phyloP scores from a whole-genome alignment of 2,329 filamentous ascomycete genomes.

The Elsinoe australis region DNA sequence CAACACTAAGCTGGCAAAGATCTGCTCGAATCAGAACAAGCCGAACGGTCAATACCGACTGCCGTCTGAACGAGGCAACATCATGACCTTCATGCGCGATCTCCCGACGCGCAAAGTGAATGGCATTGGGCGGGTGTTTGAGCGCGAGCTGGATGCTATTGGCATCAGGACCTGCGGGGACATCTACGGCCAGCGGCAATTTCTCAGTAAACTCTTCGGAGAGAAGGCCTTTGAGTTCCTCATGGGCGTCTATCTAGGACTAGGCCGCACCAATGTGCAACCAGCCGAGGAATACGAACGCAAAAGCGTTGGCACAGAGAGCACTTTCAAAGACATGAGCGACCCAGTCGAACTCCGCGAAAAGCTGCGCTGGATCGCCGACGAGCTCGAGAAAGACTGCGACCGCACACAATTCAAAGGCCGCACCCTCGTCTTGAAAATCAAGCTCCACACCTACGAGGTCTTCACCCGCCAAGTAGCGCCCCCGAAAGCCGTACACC shows the following conservation, averaged over 20 bases:
- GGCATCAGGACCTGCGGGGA: conserved; percentile 85
- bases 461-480: conserved; percentile 76
- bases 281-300: conserved; percentile 84
- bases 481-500: conserved; percentile 61
- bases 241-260: conserved; percentile 72
- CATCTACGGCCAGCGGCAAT: conserved; percentile 67
- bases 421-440: conserved; percentile 81
- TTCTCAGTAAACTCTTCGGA: conserved; percentile 71
- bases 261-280: conserved; percentile 76
- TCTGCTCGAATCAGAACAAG: conserved; percentile 92
- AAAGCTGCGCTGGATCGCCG: conserved; percentile 72
- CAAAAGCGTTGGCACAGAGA: conserved; percentile 90
- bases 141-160: conserved; percentile 80
- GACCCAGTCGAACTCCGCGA: conserved; percentile 60
- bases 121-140: conserved; percentile 87
- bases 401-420: conserved; percentile 74
- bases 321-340: conserved; percentile 76
- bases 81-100: conserved; percentile 78
- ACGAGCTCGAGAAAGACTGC: conserved; percentile 82
- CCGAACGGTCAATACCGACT: conserved; percentile 86
- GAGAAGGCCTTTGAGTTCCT: conserved; percentile 87
- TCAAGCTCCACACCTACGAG: conserved; percentile 92
- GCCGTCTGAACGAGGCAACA: conserved; percentile 60
- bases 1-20: conserved; percentile 90
- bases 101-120: conserved; percentile 87